Evolutionary conservation across 768 basidiomycete genomes (phyloP).

Genomic region (Tricholomella constricta): DNA sequence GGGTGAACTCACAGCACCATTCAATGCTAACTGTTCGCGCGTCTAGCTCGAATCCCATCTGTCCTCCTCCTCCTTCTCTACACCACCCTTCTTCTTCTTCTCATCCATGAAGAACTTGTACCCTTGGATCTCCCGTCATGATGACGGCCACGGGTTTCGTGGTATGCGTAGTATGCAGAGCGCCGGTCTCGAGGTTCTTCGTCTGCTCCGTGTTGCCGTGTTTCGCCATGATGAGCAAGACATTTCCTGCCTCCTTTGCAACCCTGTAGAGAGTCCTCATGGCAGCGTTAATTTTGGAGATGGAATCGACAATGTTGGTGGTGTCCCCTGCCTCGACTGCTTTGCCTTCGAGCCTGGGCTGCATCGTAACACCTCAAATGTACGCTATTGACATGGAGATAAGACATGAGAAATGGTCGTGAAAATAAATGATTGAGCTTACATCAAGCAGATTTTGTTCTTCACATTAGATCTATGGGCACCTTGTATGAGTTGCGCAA

Average conservation of each 20-base stretch:
- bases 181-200: conserved; percentile 80
- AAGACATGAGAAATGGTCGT: not conserved
- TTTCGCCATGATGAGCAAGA: conserved; percentile 87
- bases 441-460: conserved; percentile 94
- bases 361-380: conserved; percentile 86
- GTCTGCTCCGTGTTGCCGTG: conserved; percentile 97
- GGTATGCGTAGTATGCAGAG: conserved; percentile 90
- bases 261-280: conserved; percentile 88
- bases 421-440: conserved; percentile 24
- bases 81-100: too few relatives aligned
- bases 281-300: conserved; percentile 85
- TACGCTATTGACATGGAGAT: conserved; percentile 59
- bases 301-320: conserved; percentile 84
- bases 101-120: conserved; percentile 56
- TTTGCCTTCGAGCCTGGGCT: conserved; percentile 77
- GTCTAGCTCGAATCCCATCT: too few relatives aligned
- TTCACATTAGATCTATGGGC: conserved; percentile 54
- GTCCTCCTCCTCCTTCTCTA: conserved; percentile 45
- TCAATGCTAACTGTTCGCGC: too few relatives aligned
- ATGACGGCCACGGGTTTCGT: conserved; percentile 92
- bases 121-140: conserved; percentile 64
- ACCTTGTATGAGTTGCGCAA: conserved; percentile 9
- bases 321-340: conserved; percentile 86
- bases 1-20: too few relatives aligned
- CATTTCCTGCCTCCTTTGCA: conserved; percentile 82